Conservation (phyloP, 2,329 filamentous ascomycete genomes). For the Arachnopeziza araneosa region DNA sequence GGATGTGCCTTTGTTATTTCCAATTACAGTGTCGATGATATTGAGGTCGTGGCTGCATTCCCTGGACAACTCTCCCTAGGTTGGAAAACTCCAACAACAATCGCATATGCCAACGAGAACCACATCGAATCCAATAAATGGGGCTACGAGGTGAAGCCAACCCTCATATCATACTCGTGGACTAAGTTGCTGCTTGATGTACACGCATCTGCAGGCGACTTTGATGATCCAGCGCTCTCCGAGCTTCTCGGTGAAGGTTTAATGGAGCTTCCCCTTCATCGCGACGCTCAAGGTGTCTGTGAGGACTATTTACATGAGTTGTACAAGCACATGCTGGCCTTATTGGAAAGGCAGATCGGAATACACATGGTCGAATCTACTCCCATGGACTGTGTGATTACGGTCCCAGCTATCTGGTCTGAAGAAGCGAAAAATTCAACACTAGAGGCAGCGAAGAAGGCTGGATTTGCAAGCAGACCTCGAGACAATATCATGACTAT, state of each 20-base stretch:
- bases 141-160: conserved; percentile 20
- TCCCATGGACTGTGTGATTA: conserved; percentile 21
- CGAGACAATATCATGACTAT: conserved; percentile 18
- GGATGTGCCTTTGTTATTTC: conserved; percentile 13
- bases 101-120: conserved; percentile 5
- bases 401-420: conserved; percentile 22
- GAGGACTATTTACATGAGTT: conserved; percentile 20
- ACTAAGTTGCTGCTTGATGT: conserved; percentile 24
- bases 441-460: conserved; percentile 17
- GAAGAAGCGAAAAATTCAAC: conserved; percentile 23
- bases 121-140: conserved; percentile 10
- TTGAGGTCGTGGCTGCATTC: conserved; percentile 45
- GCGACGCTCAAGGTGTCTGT: conserved; percentile 14
- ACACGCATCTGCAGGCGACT: not conserved
- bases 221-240: not conserved
- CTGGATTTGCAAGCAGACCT: conserved; percentile 14
- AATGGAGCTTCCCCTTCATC: conserved; percentile 11
- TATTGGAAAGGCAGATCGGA: not conserved
- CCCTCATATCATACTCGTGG: conserved; percentile 23
- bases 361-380: conserved; percentile 8
- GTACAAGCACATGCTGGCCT: conserved; percentile 6
- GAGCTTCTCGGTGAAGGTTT: conserved; percentile 6
- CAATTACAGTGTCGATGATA: conserved; percentile 34
- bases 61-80: not conserved
- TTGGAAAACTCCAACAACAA: conserved; percentile 6